Percentiles rank a stretch among this genome's conserved stretches.
These are phyloP conservation scores for Globisporangium cystogenes DNA, from an alignment of 352 stramenopile species.

Conservation along the genomic window DNA sequence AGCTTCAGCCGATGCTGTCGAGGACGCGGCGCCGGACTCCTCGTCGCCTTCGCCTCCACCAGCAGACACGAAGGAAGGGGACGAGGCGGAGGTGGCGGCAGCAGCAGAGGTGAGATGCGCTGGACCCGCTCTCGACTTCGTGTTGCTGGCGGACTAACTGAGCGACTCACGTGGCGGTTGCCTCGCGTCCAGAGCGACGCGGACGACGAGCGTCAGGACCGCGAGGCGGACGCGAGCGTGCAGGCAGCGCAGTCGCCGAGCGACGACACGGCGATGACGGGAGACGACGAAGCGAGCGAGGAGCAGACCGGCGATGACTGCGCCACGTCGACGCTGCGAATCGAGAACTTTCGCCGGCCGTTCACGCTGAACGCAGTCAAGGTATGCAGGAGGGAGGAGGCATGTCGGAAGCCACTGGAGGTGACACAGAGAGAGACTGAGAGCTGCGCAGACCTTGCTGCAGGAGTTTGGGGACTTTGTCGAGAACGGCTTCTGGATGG, in stretches of 20 bases:
- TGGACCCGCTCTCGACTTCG: not conserved
- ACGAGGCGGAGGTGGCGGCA: not conserved
- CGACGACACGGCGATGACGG: not conserved
- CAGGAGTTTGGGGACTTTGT: conserved; percentile 53
- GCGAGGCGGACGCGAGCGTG: no score
- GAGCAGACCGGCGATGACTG: not conserved
- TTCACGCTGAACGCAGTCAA: conserved; percentile 77
- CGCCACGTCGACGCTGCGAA: conserved; percentile 28
- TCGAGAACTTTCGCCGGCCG: conserved; percentile 68
- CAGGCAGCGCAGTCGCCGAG: no score
- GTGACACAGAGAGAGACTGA: no score
- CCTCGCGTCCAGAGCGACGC: no score
- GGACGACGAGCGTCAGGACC: no score
- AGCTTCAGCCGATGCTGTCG: not conserved
- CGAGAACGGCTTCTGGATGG: conserved; percentile 83
- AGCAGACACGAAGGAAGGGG: not conserved
- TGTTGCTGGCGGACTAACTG: no score
- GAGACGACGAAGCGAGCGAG: not conserved
- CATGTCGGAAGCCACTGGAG: no score
- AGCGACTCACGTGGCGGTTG: no score
- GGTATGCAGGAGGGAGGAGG: conserved; percentile 24
- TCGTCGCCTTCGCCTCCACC: not conserved
- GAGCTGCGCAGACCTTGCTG: conserved; percentile 42
- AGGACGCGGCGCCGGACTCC: not conserved
- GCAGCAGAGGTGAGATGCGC: not conserved